A percentile compares a stretch with the other conserved stretches of the same genome.
These are phyloP conservation scores for Candida sp. DNA, from an alignment of 1,139 yeast species.

Conservation along the genomic window DNA sequence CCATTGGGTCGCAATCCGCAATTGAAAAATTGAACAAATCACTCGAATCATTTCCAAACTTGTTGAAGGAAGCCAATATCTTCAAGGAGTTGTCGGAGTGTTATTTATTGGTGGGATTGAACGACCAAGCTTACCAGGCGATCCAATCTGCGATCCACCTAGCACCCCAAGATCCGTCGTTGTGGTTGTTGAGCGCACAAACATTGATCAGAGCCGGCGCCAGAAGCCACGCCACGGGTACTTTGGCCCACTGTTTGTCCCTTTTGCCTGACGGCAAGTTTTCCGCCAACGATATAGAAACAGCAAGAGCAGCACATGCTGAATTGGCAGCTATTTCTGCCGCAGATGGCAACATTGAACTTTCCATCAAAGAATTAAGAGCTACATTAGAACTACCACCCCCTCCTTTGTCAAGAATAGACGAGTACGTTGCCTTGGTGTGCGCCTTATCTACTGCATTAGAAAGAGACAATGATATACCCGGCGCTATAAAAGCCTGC, in stretches of 20 bases:
- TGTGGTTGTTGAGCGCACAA: conserved; percentile 54
- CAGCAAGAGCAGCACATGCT: conserved; percentile 55
- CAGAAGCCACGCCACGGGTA: conserved; percentile 47
- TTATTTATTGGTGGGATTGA: conserved; percentile 48
- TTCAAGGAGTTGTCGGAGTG: conserved; percentile 56
- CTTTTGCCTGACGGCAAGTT: conserved; percentile 38
- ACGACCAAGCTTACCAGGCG: conserved; percentile 56
- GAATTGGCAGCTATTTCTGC: conserved; percentile 58
- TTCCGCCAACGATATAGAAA: conserved; percentile 38
- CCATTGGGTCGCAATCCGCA: conserved; percentile 45
- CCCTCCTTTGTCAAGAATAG: conserved; percentile 46
- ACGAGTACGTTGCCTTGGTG: conserved; percentile 54
- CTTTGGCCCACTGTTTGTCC: conserved; percentile 48
- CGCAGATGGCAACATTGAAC: conserved; percentile 52
- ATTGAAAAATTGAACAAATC: conserved; percentile 47
- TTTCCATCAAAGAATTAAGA: conserved; percentile 50
- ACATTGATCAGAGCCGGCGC: conserved; percentile 46
- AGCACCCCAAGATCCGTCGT: conserved; percentile 43
- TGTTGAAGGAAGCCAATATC: conserved; percentile 37
- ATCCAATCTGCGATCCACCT: conserved; percentile 49
- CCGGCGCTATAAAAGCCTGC: conserved; percentile 52
- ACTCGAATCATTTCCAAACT: conserved; percentile 33
- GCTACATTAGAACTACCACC: conserved; percentile 55
- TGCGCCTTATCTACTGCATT: conserved; percentile 55
- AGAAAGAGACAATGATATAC: conserved; percentile 51